These are phyloP conservation scores for Chlamydomonas incerta DNA, from an alignment of 139 green algal species.

Conservation along the genomic window DNA sequence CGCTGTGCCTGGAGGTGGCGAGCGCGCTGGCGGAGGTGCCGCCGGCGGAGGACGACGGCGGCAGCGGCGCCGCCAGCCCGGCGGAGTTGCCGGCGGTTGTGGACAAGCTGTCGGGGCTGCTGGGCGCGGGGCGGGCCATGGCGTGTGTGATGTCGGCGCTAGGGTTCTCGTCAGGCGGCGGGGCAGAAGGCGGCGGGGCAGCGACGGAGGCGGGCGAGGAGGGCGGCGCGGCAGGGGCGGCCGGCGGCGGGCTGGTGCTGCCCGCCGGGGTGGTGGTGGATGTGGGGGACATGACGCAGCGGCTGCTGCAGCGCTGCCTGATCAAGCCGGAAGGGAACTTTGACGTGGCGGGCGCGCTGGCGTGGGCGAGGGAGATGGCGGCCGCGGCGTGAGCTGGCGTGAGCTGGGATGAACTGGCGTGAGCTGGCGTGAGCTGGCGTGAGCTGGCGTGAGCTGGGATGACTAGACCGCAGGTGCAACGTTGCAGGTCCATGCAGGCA, in stretches of 20 bases:
- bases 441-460: no score
- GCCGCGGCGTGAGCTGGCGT: constrained; percentile 64
- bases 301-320: constrained; percentile 20
- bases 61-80: neutral
- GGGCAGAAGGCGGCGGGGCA: neutral
- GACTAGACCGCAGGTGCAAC: no score
- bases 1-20: constrained; percentile 35
- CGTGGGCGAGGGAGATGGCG: constrained; percentile 44
- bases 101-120: constrained; percentile 13
- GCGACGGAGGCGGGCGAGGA: neutral
- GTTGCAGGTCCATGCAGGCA: no score
- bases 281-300: constrained; percentile 13
- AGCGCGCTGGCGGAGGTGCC: constrained; percentile 4
- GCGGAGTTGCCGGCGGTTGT: constrained; percentile 21
- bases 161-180: neutral
- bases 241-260: constrained; percentile 16
- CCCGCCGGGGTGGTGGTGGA: constrained; percentile 11
- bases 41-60: neutral
- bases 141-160: constrained; percentile 23
- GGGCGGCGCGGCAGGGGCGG: neutral
- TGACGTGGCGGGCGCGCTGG: constrained; percentile 14
- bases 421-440: no score
- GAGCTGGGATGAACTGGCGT: no score
- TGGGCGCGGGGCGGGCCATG: neutral
- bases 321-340: constrained; percentile 29